Base-by-base conservation (phyloP, 176 grass and related monocot genomes). In the Hsuehochloa calcarea region DNA sequence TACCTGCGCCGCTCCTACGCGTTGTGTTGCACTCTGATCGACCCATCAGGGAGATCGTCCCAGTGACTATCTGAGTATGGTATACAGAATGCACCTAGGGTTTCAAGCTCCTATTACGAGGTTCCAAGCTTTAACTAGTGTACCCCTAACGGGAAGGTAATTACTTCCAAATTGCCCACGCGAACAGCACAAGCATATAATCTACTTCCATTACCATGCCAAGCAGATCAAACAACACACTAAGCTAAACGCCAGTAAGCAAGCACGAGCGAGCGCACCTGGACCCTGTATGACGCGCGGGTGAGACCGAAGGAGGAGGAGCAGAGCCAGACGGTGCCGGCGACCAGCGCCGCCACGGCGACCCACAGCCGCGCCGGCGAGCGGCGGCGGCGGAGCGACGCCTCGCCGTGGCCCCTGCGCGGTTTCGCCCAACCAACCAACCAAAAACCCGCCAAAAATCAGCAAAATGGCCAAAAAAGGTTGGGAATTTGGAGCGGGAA, bases 231-330 rank as follows among this genome's bases (percentile, higher is more conserved):
- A 63, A 63, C 55, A 62, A 20, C 59, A 29, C 50, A 25, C 25
- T 6, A 59, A 52, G 25, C 0, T 0, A 52, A 19, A 45, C 39
- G 22, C 16, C 43, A 56, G 11, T 26, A 31, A 22, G 52, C 41
- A 31, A 29, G 39, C 22, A 17, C 17, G 16, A 34, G 73, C 35
- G 23, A 81, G 37, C 72, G 8, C 31, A 90, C 89, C 89, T 79
- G 74, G 80, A 61, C 49, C 61, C 67, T 79, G 74, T 83, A 61
- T 7, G 89, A 34, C 17, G 49, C 50, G 59, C 75, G 49, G 40
- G 65, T 56, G 59, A 87, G 58, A 68, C 68, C 51, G 50, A 68
- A 39, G 74, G 89, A 79, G 73, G 88, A 90, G 79, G 65, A 87
- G 59, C 40, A 62, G 68, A 90, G 89, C 68, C 89, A 87, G 29